Evolutionary conservation across 73 alveolate genomes (phyloP), one percentile per base, ranked within the genome.

Genomic region (Paramecium pentaurelia): DNA sequence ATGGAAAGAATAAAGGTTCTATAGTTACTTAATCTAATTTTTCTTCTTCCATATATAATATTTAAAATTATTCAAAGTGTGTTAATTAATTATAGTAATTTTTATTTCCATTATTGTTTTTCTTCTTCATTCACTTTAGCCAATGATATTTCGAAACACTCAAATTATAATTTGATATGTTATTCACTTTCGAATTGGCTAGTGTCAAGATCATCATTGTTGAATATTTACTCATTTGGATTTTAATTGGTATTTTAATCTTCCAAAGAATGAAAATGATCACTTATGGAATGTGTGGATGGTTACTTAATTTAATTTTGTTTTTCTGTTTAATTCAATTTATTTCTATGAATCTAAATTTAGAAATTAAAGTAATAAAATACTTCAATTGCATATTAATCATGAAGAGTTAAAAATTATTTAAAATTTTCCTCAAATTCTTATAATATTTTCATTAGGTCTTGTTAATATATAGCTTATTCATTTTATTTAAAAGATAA

Each of bases 1-100:
- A 86, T 27, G 99, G 99, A 96, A 97, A 97, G 95, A 97, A 97
- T 88, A 96, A 60, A 27, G 97, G 94, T 6, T 64, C 84, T 4
- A 64, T 28, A 3, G 51, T 28, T 2, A 64, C 84, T 64, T 64
- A 28, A 25, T 64, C 84, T 9, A 28, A 32, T 64, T 3, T 28
- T 32, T 64, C 47, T 28, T 54, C 70, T 54, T 54, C 70, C 70
- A 54, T 54, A 54, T 16, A 54, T 54, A 54, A 54, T 54, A 54
- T 54, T 40, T 54, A 54, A 54, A 54, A 54, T 32, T 64, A 64
- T 64, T 64, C 84, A 64, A 64, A 64, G 47, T 25, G 84, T 32
- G 47, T 64, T 64, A 64, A 64, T 64, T 64, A 64, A 64, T 64
- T 64, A 14, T 64, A 64, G 84, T 64, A 64, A 28, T 64, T 64